Evolutionary conservation across 495 filamentous ascomycete genomes (phyloP).

Genomic region (Talaromyces borbonicus): DNA sequence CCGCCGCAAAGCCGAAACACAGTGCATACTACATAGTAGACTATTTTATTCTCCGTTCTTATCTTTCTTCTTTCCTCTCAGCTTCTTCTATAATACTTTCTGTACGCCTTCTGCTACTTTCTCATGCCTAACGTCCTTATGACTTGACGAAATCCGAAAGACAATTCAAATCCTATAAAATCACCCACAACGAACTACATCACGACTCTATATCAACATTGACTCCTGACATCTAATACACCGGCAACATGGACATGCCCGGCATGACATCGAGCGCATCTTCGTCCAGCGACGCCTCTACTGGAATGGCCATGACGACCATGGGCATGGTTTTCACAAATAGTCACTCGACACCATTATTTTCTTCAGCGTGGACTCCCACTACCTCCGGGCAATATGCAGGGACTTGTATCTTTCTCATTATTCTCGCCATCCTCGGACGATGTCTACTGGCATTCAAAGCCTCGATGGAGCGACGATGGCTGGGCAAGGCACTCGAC

Average conservation of each 20-base stretch:
- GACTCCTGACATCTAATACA: not conserved
- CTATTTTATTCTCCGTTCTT: not conserved
- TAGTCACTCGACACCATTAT: constrained; percentile 59
- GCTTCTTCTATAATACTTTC: no score
- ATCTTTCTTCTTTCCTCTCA: not conserved
- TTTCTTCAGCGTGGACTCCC: constrained; percentile 65
- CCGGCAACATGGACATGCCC: constrained; percentile 13
- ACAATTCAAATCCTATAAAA: not conserved
- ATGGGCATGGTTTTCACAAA: constrained; percentile 52
- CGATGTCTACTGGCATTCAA: constrained; percentile 62
- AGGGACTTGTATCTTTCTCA: constrained; percentile 79
- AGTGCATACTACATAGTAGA: no score
- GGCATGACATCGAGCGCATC: constrained; percentile 13
- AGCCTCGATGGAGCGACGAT: constrained; percentile 42
- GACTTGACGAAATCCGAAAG: no score
- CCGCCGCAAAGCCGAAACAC: not conserved
- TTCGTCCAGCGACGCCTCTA: no score
- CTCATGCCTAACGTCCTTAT: no score
- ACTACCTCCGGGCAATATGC: constrained; percentile 58
- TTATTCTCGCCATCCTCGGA: constrained; percentile 58
- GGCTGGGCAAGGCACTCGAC: constrained; percentile 54
- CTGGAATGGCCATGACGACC: constrained; percentile 8
- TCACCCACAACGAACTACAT: not conserved
- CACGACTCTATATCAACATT: not conserved
- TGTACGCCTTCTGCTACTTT: no score